Evolutionary conservation across 345 rosid species (phyloP), one percentile per base, ranked within the genome.

Genomic region (Brassica cretica): DNA sequence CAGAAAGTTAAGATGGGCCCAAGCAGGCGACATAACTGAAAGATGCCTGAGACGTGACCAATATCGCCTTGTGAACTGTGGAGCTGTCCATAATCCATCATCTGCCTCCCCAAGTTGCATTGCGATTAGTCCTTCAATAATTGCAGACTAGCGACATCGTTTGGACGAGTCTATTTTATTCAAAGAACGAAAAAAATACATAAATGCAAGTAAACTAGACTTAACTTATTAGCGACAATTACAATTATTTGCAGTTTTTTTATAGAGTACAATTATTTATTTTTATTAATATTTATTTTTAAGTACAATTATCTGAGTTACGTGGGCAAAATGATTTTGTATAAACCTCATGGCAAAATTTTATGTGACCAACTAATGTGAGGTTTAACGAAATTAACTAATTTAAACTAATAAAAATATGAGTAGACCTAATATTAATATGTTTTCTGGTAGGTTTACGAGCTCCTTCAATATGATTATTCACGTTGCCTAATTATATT

Each of bases 1-100:
- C 35, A 71, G 7, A 77, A 53, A 64, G 37, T 27, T 12, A 18
- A 55, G 59, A 51, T 70, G 64, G 75, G 75, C 9, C 64, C 75
- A 51, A 69, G 37, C 19, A 51, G 56, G 56, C 70, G 80, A 76
- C 80, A 76, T 0, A 63, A 69, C 64, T 76, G 80, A 76, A 76
- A 55, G 71, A 71, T 77, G 80, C 66, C 46, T 35, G 71, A 53
- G 80, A 53, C 66, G 60, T 77, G 76, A 77, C 76, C 70, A 70
- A 76, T 51, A 51, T 62, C 24, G 24, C 24, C 68, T 64, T 15
- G 46, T 15, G 25, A 64, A 6, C 27, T 29, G 33, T 32, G 44
- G 67, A 39, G 53, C 70, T 9, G 12, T 66, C 58, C 70, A 60
- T 60, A 49, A 49, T 5, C 56, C 51, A 41, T 44, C 68, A 32